Evolutionary conservation across 2,329 filamentous ascomycete species (phyloP).

Genomic region (Ascochyta fabae): DNA sequence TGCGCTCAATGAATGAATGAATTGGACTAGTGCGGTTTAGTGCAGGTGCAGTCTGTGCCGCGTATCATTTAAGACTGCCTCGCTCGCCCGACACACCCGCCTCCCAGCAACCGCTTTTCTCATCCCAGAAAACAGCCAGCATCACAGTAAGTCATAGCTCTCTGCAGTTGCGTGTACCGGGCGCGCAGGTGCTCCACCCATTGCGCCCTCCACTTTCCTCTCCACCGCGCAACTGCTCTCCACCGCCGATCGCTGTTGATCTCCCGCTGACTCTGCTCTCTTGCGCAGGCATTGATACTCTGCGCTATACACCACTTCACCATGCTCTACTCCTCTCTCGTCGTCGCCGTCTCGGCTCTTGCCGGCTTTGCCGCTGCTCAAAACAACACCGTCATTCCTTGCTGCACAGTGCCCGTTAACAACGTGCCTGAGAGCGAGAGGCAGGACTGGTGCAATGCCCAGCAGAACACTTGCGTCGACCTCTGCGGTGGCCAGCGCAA

Average conservation of each 20-base stretch:
- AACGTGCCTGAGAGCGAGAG: conserved; percentile 47
- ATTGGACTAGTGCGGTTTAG: conserved; percentile 24
- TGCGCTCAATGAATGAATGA: conserved; percentile 4
- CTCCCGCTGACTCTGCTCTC: conserved; percentile 34
- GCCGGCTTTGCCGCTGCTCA: conserved; percentile 55
- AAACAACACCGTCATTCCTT: conserved; percentile 47
- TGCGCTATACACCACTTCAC: conserved; percentile 32
- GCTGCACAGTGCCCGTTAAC: conserved; percentile 53
- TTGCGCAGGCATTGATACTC: conserved; percentile 48
- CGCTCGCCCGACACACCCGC: conserved; percentile 15
- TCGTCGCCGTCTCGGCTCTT: conserved; percentile 56
- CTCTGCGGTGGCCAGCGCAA: conserved; percentile 60
- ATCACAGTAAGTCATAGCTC: conserved; percentile 13
- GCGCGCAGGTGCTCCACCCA: conserved; percentile 11
- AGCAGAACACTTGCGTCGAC: conserved; percentile 65
- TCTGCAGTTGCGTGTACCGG: background rate
- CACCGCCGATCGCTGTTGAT: conserved; percentile 20
- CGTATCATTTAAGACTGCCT: conserved; percentile 22
- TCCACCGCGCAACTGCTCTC: conserved; percentile 13
- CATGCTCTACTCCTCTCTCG: conserved; percentile 58
- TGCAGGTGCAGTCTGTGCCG: conserved; percentile 21
- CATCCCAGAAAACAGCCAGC: conserved; percentile 17
- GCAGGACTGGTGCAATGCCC: conserved; percentile 63
- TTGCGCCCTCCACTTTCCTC: conserved; percentile 7
- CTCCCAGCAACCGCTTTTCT: conserved; percentile 13